Evolutionary conservation across 139 green algal species (phyloP), one percentile per base, ranked within the genome.

Genomic region (Chlamydomonas asymmetrica): DNA sequence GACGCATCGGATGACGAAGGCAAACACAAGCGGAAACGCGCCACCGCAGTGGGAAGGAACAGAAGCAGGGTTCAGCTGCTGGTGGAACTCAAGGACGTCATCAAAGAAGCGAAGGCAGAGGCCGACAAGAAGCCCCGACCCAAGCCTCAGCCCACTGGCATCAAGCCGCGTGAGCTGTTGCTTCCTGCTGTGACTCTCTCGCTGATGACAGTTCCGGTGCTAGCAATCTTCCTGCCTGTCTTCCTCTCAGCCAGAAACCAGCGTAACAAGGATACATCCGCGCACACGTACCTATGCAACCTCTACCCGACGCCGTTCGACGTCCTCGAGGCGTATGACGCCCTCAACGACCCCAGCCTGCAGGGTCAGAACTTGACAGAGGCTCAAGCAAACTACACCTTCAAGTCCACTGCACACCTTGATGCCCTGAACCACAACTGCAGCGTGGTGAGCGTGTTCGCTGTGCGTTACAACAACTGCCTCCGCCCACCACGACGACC

Each of bases 11-110:
- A n/a, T n/a, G n/a, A n/a, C n/a, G n/a, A n/a, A n/a, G n/a, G n/a
- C n/a, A n/a, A n/a, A 25, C 54, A 39, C 10, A 25, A 67, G 56
- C 69, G 54, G 49, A 56, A 76, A 31, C 54, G 69, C n/a, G 66
- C 69, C 31, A 75, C n/a, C n/a, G n/a, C n/a, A n/a, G n/a, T 29
- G 3, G 52, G 68, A 1, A 38, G 50, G 31, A 38, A 52, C 35
- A 13, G 67, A 27, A 49, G 6, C 3, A 38, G 50, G 67, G 34
- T 41, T 37, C 13, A 52, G 45, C 45, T 52, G 45, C 45, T 52
- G 13, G 18, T 25, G 18, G 45, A 52, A 10, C 45, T 52, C 13
- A 10, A 25, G 13, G 45, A 52, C 45, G 45, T 25, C 13, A 25
- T 25, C 45, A 52, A 52, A 16, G 18, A 52, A 16, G 45, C 18